Conservation (phyloP, 2,329 filamentous ascomycete species). For the Xylariomycetidae sp. region DNA sequence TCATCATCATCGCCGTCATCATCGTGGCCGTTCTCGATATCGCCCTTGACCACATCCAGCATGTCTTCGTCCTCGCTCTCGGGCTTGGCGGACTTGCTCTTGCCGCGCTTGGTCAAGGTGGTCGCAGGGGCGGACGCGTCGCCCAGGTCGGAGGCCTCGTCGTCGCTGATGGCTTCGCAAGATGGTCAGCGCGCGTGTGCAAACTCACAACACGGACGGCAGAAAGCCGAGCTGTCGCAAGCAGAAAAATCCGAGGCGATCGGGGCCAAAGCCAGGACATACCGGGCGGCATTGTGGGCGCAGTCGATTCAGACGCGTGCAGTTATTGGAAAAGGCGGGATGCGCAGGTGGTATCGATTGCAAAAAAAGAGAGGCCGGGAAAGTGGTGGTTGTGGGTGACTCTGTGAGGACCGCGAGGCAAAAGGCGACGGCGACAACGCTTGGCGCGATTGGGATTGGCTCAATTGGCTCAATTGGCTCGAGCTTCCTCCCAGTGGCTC, state of each 20-base stretch:
- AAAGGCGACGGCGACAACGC: no score
- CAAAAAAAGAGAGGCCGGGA: no score
- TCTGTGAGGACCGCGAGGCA: no score
- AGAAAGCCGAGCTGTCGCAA: not conserved
- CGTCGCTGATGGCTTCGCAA: constrained; percentile 34
- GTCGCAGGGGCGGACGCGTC: constrained; percentile 15
- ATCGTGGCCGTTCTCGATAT: constrained; percentile 10
- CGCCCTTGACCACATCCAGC: constrained; percentile 12
- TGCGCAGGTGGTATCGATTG: no score
- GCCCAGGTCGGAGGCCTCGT: constrained; percentile 31
- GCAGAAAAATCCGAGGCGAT: no score
- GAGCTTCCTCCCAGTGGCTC: no score
- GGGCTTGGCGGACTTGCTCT: constrained; percentile 10
- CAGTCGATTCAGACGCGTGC: no score
- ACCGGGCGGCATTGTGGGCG: constrained; percentile 15
- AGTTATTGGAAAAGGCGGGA: no score
- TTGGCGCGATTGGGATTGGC: no score
- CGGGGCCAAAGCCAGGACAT: constrained; percentile 6
- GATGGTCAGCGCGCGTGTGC: constrained; percentile 1
- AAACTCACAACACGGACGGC: not conserved
- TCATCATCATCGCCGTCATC: constrained; percentile 12
- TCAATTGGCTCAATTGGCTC: no score
- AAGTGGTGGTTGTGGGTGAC: no score
- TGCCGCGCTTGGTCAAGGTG: no score
- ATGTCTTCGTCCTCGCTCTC: constrained; percentile 21